Percentiles rank a stretch among this genome's conserved stretches.
These are phyloP conservation scores for Penicillium sp. DNA, from an alignment of 2,329 filamentous ascomycete species.

Conservation along the genomic window DNA sequence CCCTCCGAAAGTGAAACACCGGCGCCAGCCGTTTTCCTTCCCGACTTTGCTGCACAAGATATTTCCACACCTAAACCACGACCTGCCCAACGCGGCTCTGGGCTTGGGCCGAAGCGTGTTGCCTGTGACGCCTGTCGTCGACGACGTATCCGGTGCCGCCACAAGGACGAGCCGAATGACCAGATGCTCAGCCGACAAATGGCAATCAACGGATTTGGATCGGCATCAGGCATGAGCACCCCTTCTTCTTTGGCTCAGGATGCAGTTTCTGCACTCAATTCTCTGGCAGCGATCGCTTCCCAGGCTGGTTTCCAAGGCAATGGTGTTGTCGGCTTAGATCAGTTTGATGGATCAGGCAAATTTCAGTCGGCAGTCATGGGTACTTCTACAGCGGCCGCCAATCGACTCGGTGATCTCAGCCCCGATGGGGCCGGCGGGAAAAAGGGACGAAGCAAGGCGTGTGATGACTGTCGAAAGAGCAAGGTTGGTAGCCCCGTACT, in stretches of 20 bases:
- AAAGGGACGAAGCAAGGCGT: constrained; percentile 60
- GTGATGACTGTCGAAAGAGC: constrained; percentile 63
- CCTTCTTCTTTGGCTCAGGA: constrained; percentile 36
- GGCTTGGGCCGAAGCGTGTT: constrained; percentile 55
- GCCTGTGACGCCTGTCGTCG: constrained; percentile 61
- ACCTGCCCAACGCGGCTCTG: constrained; percentile 53
- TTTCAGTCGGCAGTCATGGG: constrained; percentile 26
- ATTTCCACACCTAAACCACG: constrained; percentile 32
- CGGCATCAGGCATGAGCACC: constrained; percentile 26
- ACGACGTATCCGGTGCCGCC: constrained; percentile 59
- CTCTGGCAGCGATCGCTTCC: constrained; percentile 37
- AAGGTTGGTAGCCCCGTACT: constrained; percentile 48
- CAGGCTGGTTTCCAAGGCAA: constrained; percentile 32
- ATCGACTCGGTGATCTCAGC: constrained; percentile 29
- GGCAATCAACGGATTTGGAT: constrained; percentile 28
- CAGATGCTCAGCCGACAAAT: constrained; percentile 26
- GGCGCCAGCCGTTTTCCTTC: constrained; percentile 14
- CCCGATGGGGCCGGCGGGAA: constrained; percentile 44
- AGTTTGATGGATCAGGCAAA: constrained; percentile 27
- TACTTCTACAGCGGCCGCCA: constrained; percentile 24
- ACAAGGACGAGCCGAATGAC: constrained; percentile 52
- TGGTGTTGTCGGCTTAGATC: constrained; percentile 25
- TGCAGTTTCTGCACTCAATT: constrained; percentile 38
- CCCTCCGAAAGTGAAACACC: constrained; percentile 26
- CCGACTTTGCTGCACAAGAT: constrained; percentile 26